Conservation (phyloP, 352 stramenopile genomes). For the Pythium myriotylum region DNA sequence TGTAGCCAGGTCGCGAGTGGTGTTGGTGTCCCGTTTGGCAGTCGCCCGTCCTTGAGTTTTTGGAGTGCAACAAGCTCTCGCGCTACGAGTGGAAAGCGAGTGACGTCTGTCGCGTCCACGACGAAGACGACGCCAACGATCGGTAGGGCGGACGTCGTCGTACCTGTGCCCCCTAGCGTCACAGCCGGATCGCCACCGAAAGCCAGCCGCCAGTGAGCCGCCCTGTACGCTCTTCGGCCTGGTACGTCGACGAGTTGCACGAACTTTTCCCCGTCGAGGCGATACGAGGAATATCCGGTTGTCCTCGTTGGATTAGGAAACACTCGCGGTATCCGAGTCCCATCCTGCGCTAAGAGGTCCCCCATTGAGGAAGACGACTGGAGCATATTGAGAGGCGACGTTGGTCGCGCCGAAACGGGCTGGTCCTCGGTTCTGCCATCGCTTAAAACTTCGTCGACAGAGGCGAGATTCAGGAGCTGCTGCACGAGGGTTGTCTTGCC, state of each 20-base stretch:
- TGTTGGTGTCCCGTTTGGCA: not conserved
- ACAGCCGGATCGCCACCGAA: not conserved
- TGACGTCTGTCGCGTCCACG: conserved; percentile 44
- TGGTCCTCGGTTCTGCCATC: not conserved
- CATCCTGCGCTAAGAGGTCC: conserved; percentile 13
- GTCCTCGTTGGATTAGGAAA: conserved; percentile 16
- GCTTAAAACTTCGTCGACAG: conserved; percentile 22
- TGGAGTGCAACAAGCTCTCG: conserved; percentile 51
- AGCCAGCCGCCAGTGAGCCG: conserved; percentile 6
- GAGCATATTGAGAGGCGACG: conserved; percentile 5
- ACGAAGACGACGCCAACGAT: conserved; percentile 55
- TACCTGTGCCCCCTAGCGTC: not conserved
- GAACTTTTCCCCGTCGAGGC: conserved; percentile 45
- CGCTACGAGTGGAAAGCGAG: conserved; percentile 55
- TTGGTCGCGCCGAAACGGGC: not conserved
- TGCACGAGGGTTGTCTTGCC: conserved; percentile 65
- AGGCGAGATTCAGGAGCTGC: conserved; percentile 36
- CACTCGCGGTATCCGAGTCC: conserved; percentile 3
- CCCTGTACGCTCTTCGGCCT: conserved; percentile 35
- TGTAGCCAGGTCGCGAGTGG: conserved; percentile 22
- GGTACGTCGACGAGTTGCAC: conserved; percentile 53
- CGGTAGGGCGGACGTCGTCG: conserved; percentile 27
- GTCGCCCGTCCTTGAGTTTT: conserved; percentile 27
- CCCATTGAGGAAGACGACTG: not conserved
- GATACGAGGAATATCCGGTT: conserved; percentile 20